phyloP scores from a whole-genome alignment of 176 grass and related monocot genomes.

The Zizania latifolia region DNA sequence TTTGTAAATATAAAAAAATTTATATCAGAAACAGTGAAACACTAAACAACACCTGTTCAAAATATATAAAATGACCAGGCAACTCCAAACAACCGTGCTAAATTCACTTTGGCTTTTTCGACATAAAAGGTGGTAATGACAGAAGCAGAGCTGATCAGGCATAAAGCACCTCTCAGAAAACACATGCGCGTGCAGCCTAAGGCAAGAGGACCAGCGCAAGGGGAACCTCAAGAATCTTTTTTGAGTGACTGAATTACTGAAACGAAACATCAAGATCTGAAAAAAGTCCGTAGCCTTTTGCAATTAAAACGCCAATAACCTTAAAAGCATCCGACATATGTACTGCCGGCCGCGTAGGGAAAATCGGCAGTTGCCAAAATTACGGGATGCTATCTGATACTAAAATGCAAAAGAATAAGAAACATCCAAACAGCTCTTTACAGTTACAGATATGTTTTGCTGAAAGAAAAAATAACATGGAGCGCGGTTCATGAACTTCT shows the following conservation, averaged over 20 bases:
- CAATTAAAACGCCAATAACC: neutral
- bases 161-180: neutral
- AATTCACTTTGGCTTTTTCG: neutral
- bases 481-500: neutral
- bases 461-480: neutral
- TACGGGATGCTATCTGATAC: neutral
- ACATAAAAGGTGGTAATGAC: conserved; percentile 20
- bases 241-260: neutral
- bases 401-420: neutral
- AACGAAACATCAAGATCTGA: neutral
- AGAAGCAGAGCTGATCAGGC: neutral
- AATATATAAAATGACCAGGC: conserved; percentile 38
- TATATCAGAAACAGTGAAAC: neutral
- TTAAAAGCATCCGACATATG: neutral
- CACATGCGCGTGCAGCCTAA: neutral
- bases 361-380: neutral
- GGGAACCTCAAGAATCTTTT: neutral
- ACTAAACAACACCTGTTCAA: neutral
- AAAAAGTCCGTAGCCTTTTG: neutral
- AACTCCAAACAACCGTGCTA: neutral
- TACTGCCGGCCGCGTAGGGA: neutral
- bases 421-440: neutral
- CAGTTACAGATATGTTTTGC: neutral
- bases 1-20: neutral
- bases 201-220: neutral